Evolutionary conservation across 129 eudicot genomes (phyloP).

Genomic region (Logfia minima): DNA sequence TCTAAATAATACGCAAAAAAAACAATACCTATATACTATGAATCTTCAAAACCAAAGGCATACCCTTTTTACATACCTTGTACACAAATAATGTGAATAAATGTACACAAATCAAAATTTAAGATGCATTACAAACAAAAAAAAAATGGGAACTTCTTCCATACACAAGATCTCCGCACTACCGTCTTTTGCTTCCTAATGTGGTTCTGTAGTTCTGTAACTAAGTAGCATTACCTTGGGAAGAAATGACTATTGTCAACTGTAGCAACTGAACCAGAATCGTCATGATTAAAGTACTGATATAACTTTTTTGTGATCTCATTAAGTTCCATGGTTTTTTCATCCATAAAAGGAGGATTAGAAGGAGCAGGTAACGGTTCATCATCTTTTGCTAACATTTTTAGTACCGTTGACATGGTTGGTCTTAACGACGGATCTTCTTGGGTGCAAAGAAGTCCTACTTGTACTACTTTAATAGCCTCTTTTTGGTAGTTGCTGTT

Average conservation of each 20-base stretch:
- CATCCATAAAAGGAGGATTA: slow-evolving; percentile 71
- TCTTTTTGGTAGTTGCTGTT: slow-evolving; percentile 33
- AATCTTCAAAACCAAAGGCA: too few relatives aligned
- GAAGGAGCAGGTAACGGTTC: slow-evolving; percentile 60
- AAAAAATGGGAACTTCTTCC: too few relatives aligned
- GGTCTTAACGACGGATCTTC: slow-evolving; percentile 71
- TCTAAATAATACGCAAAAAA: background rate
- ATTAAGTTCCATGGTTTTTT: slow-evolving; percentile 62
- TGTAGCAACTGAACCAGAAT: slow-evolving; percentile 53
- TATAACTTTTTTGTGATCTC: slow-evolving; percentile 32
- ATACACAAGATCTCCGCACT: background rate
- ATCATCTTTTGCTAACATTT: slow-evolving; percentile 63
- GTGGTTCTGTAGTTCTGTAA: background rate
- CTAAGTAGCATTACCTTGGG: slow-evolving; percentile 43
- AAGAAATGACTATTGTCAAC: slow-evolving; percentile 50
- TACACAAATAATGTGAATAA: slow-evolving; percentile 11
- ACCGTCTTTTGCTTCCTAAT: background rate
- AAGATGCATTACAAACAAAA: background rate
- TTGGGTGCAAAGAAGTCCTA: slow-evolving; percentile 84
- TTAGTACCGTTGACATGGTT: slow-evolving; percentile 56
- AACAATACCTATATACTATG: too few relatives aligned
- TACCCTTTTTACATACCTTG: slow-evolving; percentile 8
- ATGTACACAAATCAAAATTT: slow-evolving; percentile 1
- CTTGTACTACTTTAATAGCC: slow-evolving; percentile 51
- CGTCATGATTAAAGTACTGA: slow-evolving; percentile 11